Percentiles rank a stretch among this genome's conserved stretches.
These are phyloP conservation scores for Microcyclosporella mali DNA, from an alignment of 2,329 filamentous ascomycete genomes.

Conservation along the genomic window DNA sequence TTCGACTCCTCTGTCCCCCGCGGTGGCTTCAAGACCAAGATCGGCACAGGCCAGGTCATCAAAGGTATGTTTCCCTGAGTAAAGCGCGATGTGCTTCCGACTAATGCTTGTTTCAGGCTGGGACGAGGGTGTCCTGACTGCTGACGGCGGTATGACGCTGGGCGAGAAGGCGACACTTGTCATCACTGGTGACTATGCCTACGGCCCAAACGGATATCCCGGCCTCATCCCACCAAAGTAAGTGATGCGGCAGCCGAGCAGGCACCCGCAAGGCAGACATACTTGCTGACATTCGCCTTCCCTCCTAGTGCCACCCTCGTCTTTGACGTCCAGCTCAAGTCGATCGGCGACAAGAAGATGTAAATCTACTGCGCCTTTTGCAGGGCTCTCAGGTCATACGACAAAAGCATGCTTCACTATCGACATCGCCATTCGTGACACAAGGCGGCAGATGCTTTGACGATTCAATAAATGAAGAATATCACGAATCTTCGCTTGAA, in stretches of 20 bases:
- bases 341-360: constrained; percentile 46
- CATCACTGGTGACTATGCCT: constrained; percentile 65
- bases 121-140: constrained; percentile 61
- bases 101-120: constrained; percentile 35
- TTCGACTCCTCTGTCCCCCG: constrained; percentile 83
- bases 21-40: constrained; percentile 67
- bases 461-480: too few relatives aligned
- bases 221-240: constrained; percentile 73
- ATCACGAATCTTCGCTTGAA: too few relatives aligned
- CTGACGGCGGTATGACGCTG: constrained; percentile 63
- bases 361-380: too few relatives aligned
- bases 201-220: constrained; percentile 64
- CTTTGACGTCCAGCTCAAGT: constrained; percentile 62
- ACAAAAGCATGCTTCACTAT: too few relatives aligned
- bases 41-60: constrained; percentile 82
- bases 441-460: too few relatives aligned
- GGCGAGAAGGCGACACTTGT: constrained; percentile 84
- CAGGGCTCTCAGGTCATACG: too few relatives aligned
- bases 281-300: background rate
- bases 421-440: too few relatives aligned
- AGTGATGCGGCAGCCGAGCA: constrained; percentile 43
- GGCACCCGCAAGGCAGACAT: background rate
- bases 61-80: constrained; percentile 53
- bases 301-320: constrained; percentile 30
- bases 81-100: background rate